Base-by-base conservation (phyloP, 768 basidiomycete species). In the Scleroderma bovista region DNA sequence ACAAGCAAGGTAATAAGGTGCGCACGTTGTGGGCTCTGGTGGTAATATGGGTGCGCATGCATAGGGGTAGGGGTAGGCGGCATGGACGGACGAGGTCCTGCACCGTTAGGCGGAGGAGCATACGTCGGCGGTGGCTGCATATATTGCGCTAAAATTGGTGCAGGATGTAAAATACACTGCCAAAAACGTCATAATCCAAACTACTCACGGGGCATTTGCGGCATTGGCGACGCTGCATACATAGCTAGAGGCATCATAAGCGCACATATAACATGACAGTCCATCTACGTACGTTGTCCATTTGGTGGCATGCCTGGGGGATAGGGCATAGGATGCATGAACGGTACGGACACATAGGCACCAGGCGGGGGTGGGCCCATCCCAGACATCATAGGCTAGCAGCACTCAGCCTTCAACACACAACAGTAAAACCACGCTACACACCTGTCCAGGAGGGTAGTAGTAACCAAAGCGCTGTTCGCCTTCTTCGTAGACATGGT, bases 1-100 rank as follows among this genome's bases (percentile, higher is more conserved):
- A 59, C 43, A 47, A 49, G 51, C 50, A 44, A 59, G 53, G 60
- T 32, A 53, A 55, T 46, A 68, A 42, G 13, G 43, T 29, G 63
- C 77, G 41, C 75, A 93, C 90, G 69, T 72, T 93, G 90, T 51
- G 90, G 90, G 64, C 88, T 91, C 62, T 90, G 90, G 61, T 90
- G 87, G 63, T 92, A 92, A 67, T 90, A 91, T 66, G 86, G 79
- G 58, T 91, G 88, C 23, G 91, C 85, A 62, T 91, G 89, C 37
- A 85, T 76, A 13, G 88, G 90, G 55, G 92, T 88, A 2, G 91
- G 90, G 9, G 89, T 91, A 9, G 90, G 88, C n/a, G 90, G 90
- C 86, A 92, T 89, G 15, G 89, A 90, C 22, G 86, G 89, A 53
- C 89, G 80, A 16, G 84, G 88, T 34, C 79, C 87, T 29, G 79